These are phyloP conservation scores for Artemisia tridentata DNA, from an alignment of 129 eudicot species.

Conservation along the genomic window DNA sequence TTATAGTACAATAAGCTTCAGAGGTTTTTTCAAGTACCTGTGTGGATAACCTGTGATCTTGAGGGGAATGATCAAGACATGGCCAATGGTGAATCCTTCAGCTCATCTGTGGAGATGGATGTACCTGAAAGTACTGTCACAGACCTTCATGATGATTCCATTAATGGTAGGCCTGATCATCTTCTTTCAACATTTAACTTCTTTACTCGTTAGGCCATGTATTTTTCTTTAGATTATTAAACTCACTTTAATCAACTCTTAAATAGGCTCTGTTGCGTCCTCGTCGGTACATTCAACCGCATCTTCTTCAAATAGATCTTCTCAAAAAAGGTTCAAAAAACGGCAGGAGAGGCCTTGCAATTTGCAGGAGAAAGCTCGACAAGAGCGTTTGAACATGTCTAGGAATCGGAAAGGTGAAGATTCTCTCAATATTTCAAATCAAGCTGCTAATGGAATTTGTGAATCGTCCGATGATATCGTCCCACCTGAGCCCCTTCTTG, in stretches of 20 bases:
- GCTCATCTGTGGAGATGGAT: conserved; percentile 85
- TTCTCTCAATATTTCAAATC: conserved; percentile 25
- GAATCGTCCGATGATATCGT: conserved; percentile 35
- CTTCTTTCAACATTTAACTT: too few relatives aligned
- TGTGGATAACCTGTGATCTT: conserved; percentile 80
- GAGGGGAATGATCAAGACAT: conserved; percentile 66
- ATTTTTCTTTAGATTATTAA: neutral
- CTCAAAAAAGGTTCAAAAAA: conserved; percentile 43
- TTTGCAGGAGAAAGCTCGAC: conserved; percentile 79
- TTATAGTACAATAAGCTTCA: conserved; percentile 63
- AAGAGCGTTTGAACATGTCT: conserved; percentile 69
- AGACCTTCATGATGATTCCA: conserved; percentile 40
- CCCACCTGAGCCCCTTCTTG: conserved; percentile 31
- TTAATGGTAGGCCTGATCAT: conserved; percentile 24
- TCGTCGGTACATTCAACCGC: conserved; percentile 39
- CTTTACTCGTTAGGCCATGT: neutral
- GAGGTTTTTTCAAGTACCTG: conserved; percentile 57
- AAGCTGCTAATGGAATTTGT: conserved; percentile 38
- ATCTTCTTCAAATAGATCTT: conserved; percentile 44
- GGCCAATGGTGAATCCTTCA: conserved; percentile 44
- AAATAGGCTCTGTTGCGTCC: conserved; percentile 47
- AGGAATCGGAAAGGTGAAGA: conserved; percentile 60
- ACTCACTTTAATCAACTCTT: conserved; percentile 18
- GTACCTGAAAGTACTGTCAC: conserved; percentile 56
- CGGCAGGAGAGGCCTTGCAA: conserved; percentile 62